These are phyloP conservation scores for Skeletonema marinoi DNA, from an alignment of 108 stramenopile species.

Conservation along the genomic window DNA sequence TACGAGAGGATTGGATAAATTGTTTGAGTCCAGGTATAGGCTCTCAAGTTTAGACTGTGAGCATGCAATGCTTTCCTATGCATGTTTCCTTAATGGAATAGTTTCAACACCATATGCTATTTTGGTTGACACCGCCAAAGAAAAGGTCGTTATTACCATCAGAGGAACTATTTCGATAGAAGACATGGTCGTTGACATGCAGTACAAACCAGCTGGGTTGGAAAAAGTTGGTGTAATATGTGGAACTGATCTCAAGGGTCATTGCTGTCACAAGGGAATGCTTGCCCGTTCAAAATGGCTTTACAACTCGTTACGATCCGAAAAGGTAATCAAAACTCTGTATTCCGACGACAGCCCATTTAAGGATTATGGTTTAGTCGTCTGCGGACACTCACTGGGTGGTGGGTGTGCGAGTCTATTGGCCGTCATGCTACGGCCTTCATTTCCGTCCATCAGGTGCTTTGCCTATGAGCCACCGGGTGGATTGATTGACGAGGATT, in stretches of 20 bases:
- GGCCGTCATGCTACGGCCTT: slow-evolving; percentile 50
- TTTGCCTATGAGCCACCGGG: slow-evolving; percentile 24
- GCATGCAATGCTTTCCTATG: slow-evolving; percentile 40
- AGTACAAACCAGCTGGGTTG: slow-evolving; percentile 41
- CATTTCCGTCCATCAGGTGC: slow-evolving; percentile 32
- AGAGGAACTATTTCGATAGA: slow-evolving; percentile 71
- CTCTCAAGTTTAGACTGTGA: slow-evolving; percentile 10
- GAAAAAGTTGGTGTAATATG: slow-evolving; percentile 36
- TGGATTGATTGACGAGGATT: slow-evolving; percentile 5
- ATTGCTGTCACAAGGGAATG: slow-evolving; percentile 52
- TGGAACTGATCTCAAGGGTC: slow-evolving; percentile 47
- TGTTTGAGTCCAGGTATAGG: slow-evolving; percentile 3
- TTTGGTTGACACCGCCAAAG: slow-evolving; percentile 53
- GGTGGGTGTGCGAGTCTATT: slow-evolving; percentile 51
- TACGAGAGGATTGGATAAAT: background rate
- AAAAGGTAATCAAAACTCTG: slow-evolving; percentile 11
- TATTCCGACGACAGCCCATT: slow-evolving; percentile 16
- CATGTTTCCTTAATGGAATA: slow-evolving; percentile 47
- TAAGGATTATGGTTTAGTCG: slow-evolving; percentile 35
- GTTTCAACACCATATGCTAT: slow-evolving; percentile 57
- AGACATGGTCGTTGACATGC: slow-evolving; percentile 63
- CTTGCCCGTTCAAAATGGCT: slow-evolving; percentile 53
- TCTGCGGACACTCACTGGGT: slow-evolving; percentile 61
- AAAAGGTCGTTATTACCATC: slow-evolving; percentile 57
- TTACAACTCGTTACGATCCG: slow-evolving; percentile 28